Base-by-base conservation (phyloP, 1,139 yeast species). In the Taphrina populina region DNA sequence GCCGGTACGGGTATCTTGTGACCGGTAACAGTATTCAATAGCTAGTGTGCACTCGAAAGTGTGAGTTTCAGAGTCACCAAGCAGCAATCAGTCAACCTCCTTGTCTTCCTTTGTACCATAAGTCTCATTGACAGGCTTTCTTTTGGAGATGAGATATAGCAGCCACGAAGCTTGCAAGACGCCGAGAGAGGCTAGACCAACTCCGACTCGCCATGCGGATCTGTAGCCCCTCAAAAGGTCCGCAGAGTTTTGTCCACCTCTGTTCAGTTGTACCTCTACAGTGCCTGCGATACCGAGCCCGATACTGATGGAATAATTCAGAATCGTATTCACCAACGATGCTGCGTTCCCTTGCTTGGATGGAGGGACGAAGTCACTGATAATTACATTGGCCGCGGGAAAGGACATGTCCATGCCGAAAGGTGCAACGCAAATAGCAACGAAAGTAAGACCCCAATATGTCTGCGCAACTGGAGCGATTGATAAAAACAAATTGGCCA, bases 231-330 rank as follows among this genome's bases (percentile, higher is more conserved):
- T 15, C 23, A 43, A 30, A 7, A 43, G 27, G 15, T 43, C 47
- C 11, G 27, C 1, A 3, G 19, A 29, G 27, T 19, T 43, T 17
- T 35, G 29, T 4, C 47, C 47, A 4, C 47, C 47, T 19, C 32
- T 24, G 32, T 43, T 72, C 2, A 73, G 68, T 11, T 43, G 47
- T 44, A 66, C 66, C 62, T 78, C 79, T n/a, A 79, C 82, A 0
- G 83, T 76, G 1, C 84, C 84, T 2, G 86, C 83, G 46, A 82
- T 67, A 0, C 86, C 86, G 43, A 82, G 73, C 1, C 84, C 84
- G 26, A 82, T 68, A 0, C 85, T 76, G 43, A 82, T 79, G 11
- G 84, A 76, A 64, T 82, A 82, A 65, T 82, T 81, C 32, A 81
- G 81, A 52, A 76, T 74, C 0, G 86, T 80, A 3, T 80, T 75